Base-by-base conservation (phyloP, 2,329 filamentous ascomycete genomes). In the Fusarium sp. region DNA sequence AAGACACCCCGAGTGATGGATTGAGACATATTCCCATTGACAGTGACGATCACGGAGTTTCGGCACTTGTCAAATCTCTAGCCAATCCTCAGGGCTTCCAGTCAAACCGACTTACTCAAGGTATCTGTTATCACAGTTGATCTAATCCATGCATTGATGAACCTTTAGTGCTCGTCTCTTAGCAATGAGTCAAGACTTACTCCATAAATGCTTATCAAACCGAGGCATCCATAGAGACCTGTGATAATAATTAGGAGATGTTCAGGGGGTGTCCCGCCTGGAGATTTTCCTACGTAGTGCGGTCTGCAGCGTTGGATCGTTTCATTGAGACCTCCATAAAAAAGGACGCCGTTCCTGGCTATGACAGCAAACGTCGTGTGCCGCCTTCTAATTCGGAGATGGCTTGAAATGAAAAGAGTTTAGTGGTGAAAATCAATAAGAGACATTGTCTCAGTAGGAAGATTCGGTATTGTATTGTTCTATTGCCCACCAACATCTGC, bases 261-360 rank as follows among this genome's bases (percentile, higher is more conserved):
- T 29, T 29, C 27, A 29, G 27, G 27, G 27, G 27, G 27, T 29
- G 15, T 44, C 5, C 41, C 22, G 22, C 20, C 8, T 44, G 22
- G 24, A 11, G 25, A n/a, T 12, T 18, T 12, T 11, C n/a, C 34
- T 38, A 38, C 18, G 18, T 12, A 27, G 27, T 25, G 44, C 22
- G 10, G 44, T 24, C 45, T 47, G 45, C 12, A 47, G 45, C 22
- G 45, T 29, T 47, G 45, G 44, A 49, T 49, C 29, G 29, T n/a
- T 10, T 49, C 15, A 15, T 25, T 34, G 11, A 49, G 47, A 24
- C 30, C 30, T 18, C 30, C 12, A 8, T 25, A 24, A n/a, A 45
- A 59, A 54, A 38, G 44, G 51, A 47, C 61, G 61, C 62, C 62
- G 67, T 70, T 58, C 43, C 58, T 71, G 43, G 40, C 58, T 45